Evolutionary conservation across 2,329 filamentous ascomycete species (phyloP).

Genomic region (Colletotrichum sp.): DNA sequence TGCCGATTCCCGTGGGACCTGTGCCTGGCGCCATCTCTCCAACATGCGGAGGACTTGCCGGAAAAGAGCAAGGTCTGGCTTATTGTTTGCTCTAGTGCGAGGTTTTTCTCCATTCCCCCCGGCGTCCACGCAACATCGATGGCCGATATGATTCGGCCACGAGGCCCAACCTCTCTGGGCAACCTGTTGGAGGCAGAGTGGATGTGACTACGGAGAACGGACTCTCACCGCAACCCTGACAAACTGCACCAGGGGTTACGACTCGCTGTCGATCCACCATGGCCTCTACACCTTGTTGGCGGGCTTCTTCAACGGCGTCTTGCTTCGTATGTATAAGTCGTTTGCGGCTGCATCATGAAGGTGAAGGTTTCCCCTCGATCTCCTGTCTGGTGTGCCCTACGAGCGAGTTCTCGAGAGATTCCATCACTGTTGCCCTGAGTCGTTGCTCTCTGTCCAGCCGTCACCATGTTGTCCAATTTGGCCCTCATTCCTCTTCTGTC

Average conservation of each 20-base stretch:
- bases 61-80: not conserved
- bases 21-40: not conserved
- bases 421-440: not conserved
- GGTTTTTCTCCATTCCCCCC: not conserved
- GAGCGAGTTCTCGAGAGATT: conserved; percentile 7
- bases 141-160: not conserved
- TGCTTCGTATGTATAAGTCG: conserved; percentile 11
- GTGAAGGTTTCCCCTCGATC: not conserved
- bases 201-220: not conserved
- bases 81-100: conserved; percentile 5
- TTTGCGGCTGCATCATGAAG: not conserved
- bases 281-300: not conserved
- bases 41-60: conserved; percentile 4
- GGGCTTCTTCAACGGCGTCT: not conserved
- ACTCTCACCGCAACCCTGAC: conserved; percentile 1
- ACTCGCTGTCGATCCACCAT: conserved; percentile 2
- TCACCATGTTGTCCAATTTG: conserved; percentile 22
- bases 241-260: not conserved
- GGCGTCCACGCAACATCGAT: not conserved
- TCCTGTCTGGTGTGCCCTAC: not conserved
- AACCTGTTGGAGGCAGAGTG: not conserved
- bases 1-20: not conserved
- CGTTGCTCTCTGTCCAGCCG: not conserved
- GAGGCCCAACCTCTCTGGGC: not conserved
- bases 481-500: conserved; percentile 19